Conservation (phyloP, 2,329 filamentous ascomycete species). For the Fusarium buxicola region DNA sequence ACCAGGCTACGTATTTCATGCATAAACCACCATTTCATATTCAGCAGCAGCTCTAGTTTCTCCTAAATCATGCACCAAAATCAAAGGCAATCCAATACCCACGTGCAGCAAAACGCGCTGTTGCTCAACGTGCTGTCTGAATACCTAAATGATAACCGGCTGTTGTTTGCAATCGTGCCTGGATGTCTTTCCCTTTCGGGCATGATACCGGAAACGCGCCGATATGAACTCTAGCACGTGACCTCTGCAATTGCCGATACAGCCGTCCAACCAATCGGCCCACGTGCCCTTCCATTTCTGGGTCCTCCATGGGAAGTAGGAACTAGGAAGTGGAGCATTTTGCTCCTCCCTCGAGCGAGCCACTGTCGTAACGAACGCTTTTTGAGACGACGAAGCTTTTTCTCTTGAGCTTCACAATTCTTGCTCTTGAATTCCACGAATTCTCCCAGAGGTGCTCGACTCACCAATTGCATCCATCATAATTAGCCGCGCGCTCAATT, state of each 20-base stretch:
- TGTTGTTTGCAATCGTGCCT: conserved; percentile 39
- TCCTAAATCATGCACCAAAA: conserved; percentile 20
- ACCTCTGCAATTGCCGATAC: conserved; percentile 13
- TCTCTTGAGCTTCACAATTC: conserved; percentile 20
- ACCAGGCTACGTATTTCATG: conserved; percentile 30
- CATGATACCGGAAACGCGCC: conserved; percentile 15
- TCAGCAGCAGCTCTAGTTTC: conserved; percentile 21
- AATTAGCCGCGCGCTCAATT: conserved; percentile 9
- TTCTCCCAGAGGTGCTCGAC: neutral
- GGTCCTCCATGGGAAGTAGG: conserved; percentile 20
- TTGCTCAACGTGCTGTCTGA: conserved; percentile 13
- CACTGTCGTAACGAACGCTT: conserved; percentile 35
- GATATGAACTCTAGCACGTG: conserved; percentile 46
- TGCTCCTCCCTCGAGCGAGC: conserved; percentile 31
- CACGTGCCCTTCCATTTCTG: conserved; percentile 47
- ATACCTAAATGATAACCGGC: conserved; percentile 15
- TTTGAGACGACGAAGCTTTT: conserved; percentile 26
- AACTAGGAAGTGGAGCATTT: conserved; percentile 27
- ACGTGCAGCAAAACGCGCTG: conserved; percentile 24
- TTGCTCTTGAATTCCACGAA: conserved; percentile 8
- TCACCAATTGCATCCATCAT: conserved; percentile 14
- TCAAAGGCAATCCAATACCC: conserved; percentile 12
- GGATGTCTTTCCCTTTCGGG: conserved; percentile 47
- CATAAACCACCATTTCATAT: conserved; percentile 32
- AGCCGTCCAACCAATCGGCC: conserved; percentile 46